A percentile compares a stretch with the other conserved stretches of the same genome.
phyloP scores from a whole-genome alignment of 2,329 filamentous ascomycete genomes.

The Exophiala sp. region DNA sequence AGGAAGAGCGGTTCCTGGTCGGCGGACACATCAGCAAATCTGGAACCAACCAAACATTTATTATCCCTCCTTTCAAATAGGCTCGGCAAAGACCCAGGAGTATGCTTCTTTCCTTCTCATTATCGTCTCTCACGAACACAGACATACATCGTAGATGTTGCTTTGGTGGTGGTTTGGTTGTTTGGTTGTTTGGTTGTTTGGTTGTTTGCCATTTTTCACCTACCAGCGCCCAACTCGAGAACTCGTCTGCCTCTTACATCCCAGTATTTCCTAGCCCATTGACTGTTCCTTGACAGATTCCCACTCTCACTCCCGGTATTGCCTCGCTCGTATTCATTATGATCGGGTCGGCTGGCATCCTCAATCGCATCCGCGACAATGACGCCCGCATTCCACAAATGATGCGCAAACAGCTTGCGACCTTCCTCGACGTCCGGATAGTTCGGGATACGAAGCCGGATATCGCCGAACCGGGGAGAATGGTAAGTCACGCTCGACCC shows the following conservation, averaged over 20 bases:
- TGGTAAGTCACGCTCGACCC: conserved; percentile 48
- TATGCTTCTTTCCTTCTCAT: no score
- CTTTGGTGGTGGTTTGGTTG: no score
- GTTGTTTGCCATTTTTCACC: conserved; percentile 31
- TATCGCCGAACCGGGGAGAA: conserved; percentile 38
- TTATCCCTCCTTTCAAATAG: no score
- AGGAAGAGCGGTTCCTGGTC: conserved; percentile 38
- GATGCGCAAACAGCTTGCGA: conserved; percentile 52
- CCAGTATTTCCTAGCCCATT: conserved; percentile 33
- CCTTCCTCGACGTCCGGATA: conserved; percentile 46
- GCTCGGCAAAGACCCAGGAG: no score
- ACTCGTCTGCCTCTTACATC: conserved; percentile 47
- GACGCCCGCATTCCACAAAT: conserved; percentile 52
- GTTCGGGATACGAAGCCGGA: conserved; percentile 38
- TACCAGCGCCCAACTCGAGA: conserved; percentile 57
- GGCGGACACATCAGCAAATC: not conserved
- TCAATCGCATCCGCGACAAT: conserved; percentile 42
- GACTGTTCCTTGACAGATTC: no score
- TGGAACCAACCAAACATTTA: no score
- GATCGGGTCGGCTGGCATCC: conserved; percentile 29
- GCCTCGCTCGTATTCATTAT: conserved; percentile 20
- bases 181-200: no score
- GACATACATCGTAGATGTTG: no score
- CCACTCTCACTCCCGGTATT: no score
- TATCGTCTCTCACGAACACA: no score